phyloP scores from a whole-genome alignment of 1,284 basidiomycete genomes.

The Cystobasidium sp. region DNA sequence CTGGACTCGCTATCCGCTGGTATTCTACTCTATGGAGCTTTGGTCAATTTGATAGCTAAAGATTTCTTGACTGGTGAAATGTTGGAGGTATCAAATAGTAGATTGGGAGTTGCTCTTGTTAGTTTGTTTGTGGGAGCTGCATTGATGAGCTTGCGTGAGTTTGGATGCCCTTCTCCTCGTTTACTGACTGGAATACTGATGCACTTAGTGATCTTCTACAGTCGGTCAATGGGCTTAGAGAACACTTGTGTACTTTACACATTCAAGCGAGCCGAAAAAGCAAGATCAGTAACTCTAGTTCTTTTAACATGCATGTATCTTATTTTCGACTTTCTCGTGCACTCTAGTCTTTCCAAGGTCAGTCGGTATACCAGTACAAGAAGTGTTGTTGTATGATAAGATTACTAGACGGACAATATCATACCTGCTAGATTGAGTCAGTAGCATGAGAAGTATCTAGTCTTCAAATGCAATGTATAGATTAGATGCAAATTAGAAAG shows the following conservation, averaged over 20 bases:
- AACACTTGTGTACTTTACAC: too few relatives aligned
- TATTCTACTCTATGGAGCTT: constrained; percentile 55
- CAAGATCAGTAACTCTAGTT: too few relatives aligned
- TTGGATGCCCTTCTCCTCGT: neutral
- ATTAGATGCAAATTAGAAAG: too few relatives aligned
- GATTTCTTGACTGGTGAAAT: constrained; percentile 26
- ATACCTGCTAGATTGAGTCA: too few relatives aligned
- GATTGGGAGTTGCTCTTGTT: constrained; percentile 19
- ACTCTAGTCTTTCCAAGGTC: too few relatives aligned
- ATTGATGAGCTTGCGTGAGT: constrained; percentile 31
- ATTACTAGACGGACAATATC: too few relatives aligned
- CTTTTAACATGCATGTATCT: neutral
- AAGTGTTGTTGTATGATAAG: too few relatives aligned
- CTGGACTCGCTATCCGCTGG: constrained; percentile 56
- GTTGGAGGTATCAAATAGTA: constrained; percentile 5
- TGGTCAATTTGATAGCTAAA: constrained; percentile 52
- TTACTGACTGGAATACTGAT: neutral
- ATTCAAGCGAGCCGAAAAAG: too few relatives aligned
- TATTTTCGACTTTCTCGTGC: too few relatives aligned
- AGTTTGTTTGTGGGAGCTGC: constrained; percentile 26
- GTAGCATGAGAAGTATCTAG: too few relatives aligned
- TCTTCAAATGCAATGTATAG: too few relatives aligned
- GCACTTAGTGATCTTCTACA: neutral
- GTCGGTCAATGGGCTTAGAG: constrained; percentile 25
- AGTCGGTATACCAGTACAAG: too few relatives aligned